A percentile compares a stretch with the other conserved stretches of the same genome.
These are phyloP conservation scores for Amaranthus hypochondriacus DNA, from an alignment of 148 eudicot species.

Conservation along the genomic window DNA sequence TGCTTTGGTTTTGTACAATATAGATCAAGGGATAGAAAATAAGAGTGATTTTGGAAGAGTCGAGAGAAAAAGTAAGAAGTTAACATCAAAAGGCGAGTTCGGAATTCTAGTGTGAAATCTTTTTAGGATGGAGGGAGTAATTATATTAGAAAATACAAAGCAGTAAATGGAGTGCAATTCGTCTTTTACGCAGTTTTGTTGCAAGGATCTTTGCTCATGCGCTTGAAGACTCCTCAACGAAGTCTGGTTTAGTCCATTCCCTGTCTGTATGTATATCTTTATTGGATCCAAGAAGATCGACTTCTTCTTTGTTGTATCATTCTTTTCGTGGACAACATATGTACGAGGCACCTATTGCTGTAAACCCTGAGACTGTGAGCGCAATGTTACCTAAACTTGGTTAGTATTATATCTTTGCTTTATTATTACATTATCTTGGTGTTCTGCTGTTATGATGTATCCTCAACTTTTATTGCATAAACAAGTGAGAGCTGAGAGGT, in stretches of 20 bases:
- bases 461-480: not conserved
- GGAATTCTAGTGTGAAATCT: not conserved
- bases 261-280: conserved; percentile 89
- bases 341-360: conserved; percentile 67
- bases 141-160: conserved; percentile 4
- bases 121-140: not conserved
- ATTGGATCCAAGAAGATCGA: conserved; percentile 87
- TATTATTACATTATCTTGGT: not conserved
- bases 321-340: conserved; percentile 74
- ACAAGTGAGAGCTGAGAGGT: not conserved
- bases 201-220: conserved; percentile 83
- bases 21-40: not conserved
- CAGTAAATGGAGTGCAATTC: conserved; percentile 9
- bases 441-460: not conserved
- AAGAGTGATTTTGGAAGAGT: not conserved
- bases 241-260: conserved; percentile 77
- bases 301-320: conserved; percentile 60
- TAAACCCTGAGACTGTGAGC: conserved; percentile 76
- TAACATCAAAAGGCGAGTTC: not conserved
- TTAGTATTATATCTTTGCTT: conserved; percentile 30
- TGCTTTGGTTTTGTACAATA: not conserved
- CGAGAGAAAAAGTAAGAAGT: not conserved
- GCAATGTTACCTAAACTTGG: conserved; percentile 99
- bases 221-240: conserved; percentile 68
- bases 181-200: conserved; percentile 60